Evolutionary conservation across 2,329 filamentous ascomycete species (phyloP), one percentile per base, ranked within the genome.

Genomic region (Colletotrichum sp.): DNA sequence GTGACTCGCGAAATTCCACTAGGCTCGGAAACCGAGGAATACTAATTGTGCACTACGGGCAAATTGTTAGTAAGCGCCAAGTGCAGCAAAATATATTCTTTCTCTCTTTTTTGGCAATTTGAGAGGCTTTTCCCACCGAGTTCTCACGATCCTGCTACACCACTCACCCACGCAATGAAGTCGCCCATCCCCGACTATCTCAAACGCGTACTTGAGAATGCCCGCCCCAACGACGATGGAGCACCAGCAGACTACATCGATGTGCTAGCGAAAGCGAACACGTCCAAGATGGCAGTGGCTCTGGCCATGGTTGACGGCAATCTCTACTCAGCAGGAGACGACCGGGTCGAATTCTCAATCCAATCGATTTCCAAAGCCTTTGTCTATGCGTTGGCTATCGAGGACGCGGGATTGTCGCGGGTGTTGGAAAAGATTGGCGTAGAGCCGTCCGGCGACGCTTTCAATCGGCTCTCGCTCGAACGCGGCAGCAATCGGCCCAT

Each of bases 281-380:
- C 84, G 9, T 84, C 83, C 8, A 84, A 82, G 68, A 78, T 85
- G 75, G 84, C 81, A 7, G 83, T 85, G 18, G 83, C 84, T 1
- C 75, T 86, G 18, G 84, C 84, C 6, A 86, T 83, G 80, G 84
- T 86, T 8, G 84, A 85, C 38, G 84, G 84, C 10, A 81, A 83
- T 18, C 43, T 85, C 2, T 86, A 86, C 79, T 85, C 83, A 1
- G 82, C 81, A 2, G 84, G 84, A 4, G 84, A 86, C 74, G 84
- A 86, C 62, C 69, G 79, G 12, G 75, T 84, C 61, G 84, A 86
- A 69, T 85, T 85, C 71, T 85, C 84, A 2, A 86, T 86, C 38
- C 84, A 86, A 69, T 85, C 84, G 77, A 86, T 86, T 66, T 84
- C 84, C 14, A 86, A 86, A 59, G 80, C 84, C 2, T 85, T 86